These are phyloP conservation scores for Achaetomium macrosporum DNA, from an alignment of 2,329 filamentous ascomycete species.

Conservation along the genomic window DNA sequence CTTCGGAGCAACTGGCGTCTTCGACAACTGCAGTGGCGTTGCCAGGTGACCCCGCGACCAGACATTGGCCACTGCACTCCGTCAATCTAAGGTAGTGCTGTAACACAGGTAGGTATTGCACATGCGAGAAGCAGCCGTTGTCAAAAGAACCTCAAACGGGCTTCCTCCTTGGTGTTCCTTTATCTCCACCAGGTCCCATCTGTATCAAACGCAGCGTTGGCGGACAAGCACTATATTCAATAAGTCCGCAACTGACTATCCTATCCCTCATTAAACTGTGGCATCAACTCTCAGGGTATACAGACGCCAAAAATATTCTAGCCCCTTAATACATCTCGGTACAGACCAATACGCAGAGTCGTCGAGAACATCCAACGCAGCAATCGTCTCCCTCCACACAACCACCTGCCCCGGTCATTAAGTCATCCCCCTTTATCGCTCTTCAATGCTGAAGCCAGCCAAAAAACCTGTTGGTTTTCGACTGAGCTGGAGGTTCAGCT, in stretches of 20 bases:
- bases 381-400: neutral
- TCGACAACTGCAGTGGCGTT: too few species aligned
- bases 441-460: neutral
- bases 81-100: too few species aligned
- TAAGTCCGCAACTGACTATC: neutral
- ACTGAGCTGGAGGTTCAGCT: neutral
- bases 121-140: too few species aligned
- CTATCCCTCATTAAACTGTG: conserved; percentile 2
- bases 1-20: too few species aligned
- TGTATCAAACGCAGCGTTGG: neutral
- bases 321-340: conserved; percentile 6
- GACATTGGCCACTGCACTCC: too few species aligned
- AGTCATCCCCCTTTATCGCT: neutral
- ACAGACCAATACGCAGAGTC: neutral
- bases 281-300: conserved; percentile 13
- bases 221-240: too few species aligned
- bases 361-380: neutral
- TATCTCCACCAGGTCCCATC: neutral
- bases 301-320: conserved; percentile 10
- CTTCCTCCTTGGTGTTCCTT: too few species aligned
- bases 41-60: too few species aligned
- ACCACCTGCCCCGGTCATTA: neutral
- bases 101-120: too few species aligned
- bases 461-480: neutral
- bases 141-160: too few species aligned